A percentile compares a stretch with the other conserved stretches of the same genome.
Evolutionary conservation across 2,329 filamentous ascomycete species (phyloP).

Genomic region (Fusarium pseudoanthophilum): DNA sequence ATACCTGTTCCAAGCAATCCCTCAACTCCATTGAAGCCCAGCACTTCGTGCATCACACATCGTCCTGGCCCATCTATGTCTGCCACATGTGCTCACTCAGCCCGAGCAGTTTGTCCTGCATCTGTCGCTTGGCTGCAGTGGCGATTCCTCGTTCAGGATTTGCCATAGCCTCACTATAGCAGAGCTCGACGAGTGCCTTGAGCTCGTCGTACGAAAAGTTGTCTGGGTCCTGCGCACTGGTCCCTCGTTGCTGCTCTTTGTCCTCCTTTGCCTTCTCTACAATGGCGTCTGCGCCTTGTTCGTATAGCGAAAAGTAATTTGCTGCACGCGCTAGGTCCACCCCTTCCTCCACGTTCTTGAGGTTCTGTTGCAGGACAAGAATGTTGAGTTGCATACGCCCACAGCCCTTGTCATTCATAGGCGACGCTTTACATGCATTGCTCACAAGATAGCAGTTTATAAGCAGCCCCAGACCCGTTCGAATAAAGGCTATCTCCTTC

Average conservation of each 20-base stretch:
- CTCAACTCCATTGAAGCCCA: conserved; percentile 24
- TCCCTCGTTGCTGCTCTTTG: conserved; percentile 50
- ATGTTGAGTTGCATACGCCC: conserved; percentile 94
- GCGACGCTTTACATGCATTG: conserved; percentile 75
- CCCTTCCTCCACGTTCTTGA: conserved; percentile 87
- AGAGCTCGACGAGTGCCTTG: conserved; percentile 73
- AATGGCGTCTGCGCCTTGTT: conserved; percentile 71
- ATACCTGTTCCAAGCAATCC: conserved; percentile 14
- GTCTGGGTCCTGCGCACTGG: conserved; percentile 50
- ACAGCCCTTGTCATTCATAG: conserved; percentile 86
- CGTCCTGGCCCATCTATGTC: conserved; percentile 41
- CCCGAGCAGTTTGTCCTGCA: conserved; percentile 76
- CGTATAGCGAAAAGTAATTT: conserved; percentile 76
- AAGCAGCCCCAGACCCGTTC: conserved; percentile 78
- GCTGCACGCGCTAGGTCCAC: conserved; percentile 72
- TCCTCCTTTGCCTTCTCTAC: conserved; percentile 68
- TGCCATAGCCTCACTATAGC: conserved; percentile 73
- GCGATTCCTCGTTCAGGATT: conserved; percentile 75
- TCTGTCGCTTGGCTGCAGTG: conserved; percentile 72
- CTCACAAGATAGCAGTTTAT: conserved; percentile 83
- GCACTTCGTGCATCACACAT: background rate
- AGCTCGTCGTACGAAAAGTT: conserved; percentile 73
- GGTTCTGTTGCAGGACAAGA: conserved; percentile 92
- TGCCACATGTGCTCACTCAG: conserved; percentile 81
- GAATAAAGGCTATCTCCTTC: conserved; percentile 79